Evolutionary conservation across 2,329 filamentous ascomycete genomes (phyloP), one percentile per base, ranked within the genome.

Genomic region (Volutella citrinella): DNA sequence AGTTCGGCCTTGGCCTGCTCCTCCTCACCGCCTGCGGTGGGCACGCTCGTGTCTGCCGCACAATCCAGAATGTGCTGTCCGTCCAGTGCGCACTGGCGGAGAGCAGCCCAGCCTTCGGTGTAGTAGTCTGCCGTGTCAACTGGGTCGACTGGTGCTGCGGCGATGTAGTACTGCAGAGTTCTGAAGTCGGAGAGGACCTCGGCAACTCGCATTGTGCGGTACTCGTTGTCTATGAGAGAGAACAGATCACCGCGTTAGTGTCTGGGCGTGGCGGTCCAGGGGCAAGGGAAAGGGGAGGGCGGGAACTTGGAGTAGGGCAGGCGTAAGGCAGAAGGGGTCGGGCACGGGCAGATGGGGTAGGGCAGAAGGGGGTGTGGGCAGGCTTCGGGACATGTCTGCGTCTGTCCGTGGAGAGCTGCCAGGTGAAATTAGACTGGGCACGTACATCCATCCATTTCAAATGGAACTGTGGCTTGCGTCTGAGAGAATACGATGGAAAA

Each of bases 11-110:
- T 81, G 18, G 57, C 59, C 55, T 82, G 78, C 56, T 82, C 78
- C 15, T 72, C 68, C 34, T 72, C 68, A 10, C 74, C 74, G 34
- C 76, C 77, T 28, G 56, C 57, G 28, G 70, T 58, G 5, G 78
- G 76, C 10, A 82, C 77, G 32, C 65, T 68, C 12, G 76, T 77
- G 56, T 82, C 79, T 24, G 78, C 78, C 15, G 75, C 77, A 49
- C 74, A 78, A 52, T 82, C 77, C 42, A 82, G 68, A 45, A 83
- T 81, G 59, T 80, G 69, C 52, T 80, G 77, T 7, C 78, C 78
- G 48, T 82, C 79, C 25, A 79, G 52, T 31, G 70, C 65, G 60
- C 78, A 82, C 59, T 83, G 78, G 25, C 78, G 72, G 32, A 83
- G 61, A 12, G 70, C 70, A 5, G 72, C 68, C 76, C 77, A 83